These are phyloP conservation scores for Metschnikowia arizonensis DNA, from an alignment of 805 yeast genomes.

Conservation along the genomic window DNA sequence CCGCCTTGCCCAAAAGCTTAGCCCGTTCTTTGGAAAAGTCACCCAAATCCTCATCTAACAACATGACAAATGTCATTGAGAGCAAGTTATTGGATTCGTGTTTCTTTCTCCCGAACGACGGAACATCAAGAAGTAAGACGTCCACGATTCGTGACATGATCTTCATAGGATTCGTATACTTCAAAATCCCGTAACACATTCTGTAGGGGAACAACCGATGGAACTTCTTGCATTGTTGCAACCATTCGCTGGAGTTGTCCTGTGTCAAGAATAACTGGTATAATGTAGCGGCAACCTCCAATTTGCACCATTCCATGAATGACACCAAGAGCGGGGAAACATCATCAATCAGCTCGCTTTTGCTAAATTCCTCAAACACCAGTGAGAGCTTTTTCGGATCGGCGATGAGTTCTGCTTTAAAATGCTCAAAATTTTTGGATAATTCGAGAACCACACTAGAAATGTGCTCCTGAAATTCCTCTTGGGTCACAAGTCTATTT, in stretches of 20 bases:
- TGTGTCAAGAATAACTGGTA: constrained; percentile 77
- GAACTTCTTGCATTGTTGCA: constrained; percentile 62
- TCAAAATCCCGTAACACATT: constrained; percentile 68
- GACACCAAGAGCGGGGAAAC: constrained; percentile 64
- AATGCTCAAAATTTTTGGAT: constrained; percentile 53
- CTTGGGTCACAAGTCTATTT: constrained; percentile 54
- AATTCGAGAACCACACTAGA: constrained; percentile 51
- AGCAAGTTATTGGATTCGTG: constrained; percentile 39
- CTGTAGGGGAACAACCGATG: constrained; percentile 80
- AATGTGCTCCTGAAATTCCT: constrained; percentile 69
- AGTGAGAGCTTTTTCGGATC: constrained; percentile 51
- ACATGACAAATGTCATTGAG: constrained; percentile 69
- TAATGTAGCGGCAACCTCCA: constrained; percentile 79
- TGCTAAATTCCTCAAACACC: constrained; percentile 64
- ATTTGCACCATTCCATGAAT: constrained; percentile 76
- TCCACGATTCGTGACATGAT: constrained; percentile 78
- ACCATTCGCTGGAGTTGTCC: constrained; percentile 75
- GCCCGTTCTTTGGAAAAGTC: constrained; percentile 51
- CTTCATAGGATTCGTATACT: constrained; percentile 82
- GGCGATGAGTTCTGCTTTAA: constrained; percentile 51
- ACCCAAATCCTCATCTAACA: constrained; percentile 69
- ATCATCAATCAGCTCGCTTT: constrained; percentile 47
- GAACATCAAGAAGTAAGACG: constrained; percentile 57
- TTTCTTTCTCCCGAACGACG: constrained; percentile 23
- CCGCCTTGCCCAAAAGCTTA: constrained; percentile 37